A percentile compares a stretch with the other conserved stretches of the same genome.
Evolutionary conservation across 1,284 basidiomycete genomes (phyloP).

Genomic region (Rhodotorula sp.): DNA sequence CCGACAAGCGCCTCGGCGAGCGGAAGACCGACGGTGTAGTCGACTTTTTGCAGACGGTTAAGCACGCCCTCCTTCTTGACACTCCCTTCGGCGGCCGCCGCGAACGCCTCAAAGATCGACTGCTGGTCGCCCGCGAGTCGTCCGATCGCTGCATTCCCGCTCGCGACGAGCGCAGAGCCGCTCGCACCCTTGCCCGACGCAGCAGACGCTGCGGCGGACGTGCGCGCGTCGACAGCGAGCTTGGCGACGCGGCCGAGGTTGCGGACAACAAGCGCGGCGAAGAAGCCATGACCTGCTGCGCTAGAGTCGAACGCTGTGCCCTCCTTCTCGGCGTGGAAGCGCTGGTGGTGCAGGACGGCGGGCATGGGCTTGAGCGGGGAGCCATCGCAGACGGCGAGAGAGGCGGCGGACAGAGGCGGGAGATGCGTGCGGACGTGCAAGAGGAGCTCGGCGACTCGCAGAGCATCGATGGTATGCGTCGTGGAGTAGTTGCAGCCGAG

Average conservation of each 20-base stretch:
- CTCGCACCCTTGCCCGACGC: not conserved
- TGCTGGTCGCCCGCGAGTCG: constrained; percentile 28
- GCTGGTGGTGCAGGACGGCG: constrained; percentile 17
- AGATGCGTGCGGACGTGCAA: constrained; percentile 41
- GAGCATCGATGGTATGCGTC: not conserved
- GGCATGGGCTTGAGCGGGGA: constrained; percentile 10
- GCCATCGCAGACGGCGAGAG: not conserved
- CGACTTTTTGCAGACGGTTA: constrained; percentile 30
- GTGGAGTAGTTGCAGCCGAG: constrained; percentile 20
- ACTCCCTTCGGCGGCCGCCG: constrained; percentile 23
- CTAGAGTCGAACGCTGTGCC: constrained; percentile 10
- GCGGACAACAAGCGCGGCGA: constrained; percentile 37
- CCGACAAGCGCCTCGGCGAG: constrained; percentile 23
- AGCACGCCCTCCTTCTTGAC: constrained; percentile 20
- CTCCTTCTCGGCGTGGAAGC: constrained; percentile 33
- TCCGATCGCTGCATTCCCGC: constrained; percentile 27
- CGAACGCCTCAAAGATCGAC: constrained; percentile 37
- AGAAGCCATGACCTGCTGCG: constrained; percentile 13
- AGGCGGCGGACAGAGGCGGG: constrained; percentile 5
- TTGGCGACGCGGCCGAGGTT: constrained; percentile 37
- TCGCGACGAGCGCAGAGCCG: constrained; percentile 16
- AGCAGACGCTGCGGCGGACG: not conserved
- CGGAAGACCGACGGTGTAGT: constrained; percentile 16
- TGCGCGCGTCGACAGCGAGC: constrained; percentile 25
- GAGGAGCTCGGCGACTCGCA: constrained; percentile 19